Evolutionary conservation across 2,329 filamentous ascomycete species (phyloP), one percentile per base, ranked within the genome.

Genomic region (Biscogniauxia mediterranea): DNA sequence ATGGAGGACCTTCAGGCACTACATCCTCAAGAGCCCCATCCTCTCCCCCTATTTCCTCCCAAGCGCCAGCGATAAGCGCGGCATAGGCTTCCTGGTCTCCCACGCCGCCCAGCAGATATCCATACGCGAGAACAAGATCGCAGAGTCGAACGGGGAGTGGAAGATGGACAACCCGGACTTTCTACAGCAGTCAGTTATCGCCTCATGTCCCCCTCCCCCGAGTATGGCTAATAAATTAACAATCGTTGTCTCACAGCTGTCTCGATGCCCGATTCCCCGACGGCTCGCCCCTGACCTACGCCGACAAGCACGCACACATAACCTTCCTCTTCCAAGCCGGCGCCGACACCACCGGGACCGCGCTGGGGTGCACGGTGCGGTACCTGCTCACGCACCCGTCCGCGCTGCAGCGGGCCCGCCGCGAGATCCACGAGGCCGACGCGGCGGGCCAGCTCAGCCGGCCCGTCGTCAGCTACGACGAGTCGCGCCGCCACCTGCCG

Each of bases 51-150:
- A 70, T 65, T 69, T 77, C 20, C 59, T 78, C 21, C 75, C 76
- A 0, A 65, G 65, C 21, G 61, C 66, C 2, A 65, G 68, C 11
- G 69, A 75, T 55, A 65, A 72, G 3, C 53, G 55, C 7, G 75
- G 76, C 2, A 76, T 76, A 68, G 75, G 76, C 2, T 77, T 70
- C 69, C 60, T 78, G 54, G 76, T 77, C 69, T 68, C 65, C 32
- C 73, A 77, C 54, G 75, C 75, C 3, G 72, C 74, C 58, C 68
- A 66, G 8, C 70, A 73, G 61, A 69, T 76, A 0, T 63, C 67
- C n/a, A 38, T 60, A 19, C 69, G 75, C 4, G 74, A 74, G 56
- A 57, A 25, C 32, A 32, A 54, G 28, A 61, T 62, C 64, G 59
- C 19, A 19, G 25, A 42, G 25, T 55, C 61, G 65, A n/a, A 28